A percentile compares a stretch with the other conserved stretches of the same genome.
Evolutionary conservation across 2,329 filamentous ascomycete species (phyloP).

Genomic region (Chalara sp.): DNA sequence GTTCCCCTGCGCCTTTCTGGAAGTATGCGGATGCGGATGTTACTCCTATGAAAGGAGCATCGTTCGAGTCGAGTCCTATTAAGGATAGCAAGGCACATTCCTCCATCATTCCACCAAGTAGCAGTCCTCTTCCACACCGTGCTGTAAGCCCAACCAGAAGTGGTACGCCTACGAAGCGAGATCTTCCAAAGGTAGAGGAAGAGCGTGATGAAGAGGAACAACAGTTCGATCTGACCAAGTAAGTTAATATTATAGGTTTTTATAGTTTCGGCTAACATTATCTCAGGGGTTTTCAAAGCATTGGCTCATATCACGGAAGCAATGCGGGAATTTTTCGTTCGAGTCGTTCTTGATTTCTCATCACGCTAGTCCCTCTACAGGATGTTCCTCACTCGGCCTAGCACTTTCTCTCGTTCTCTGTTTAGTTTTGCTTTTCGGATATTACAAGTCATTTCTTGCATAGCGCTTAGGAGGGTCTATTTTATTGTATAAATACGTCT

Average conservation of each 20-base stretch:
- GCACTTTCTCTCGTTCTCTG: no score
- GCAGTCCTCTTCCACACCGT: constrained; percentile 43
- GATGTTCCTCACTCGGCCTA: no score
- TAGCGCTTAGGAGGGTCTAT: no score
- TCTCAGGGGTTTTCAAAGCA: constrained; percentile 52
- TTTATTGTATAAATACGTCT: no score
- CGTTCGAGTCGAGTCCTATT: constrained; percentile 52
- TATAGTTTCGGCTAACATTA: constrained; percentile 21
- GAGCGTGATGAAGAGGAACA: constrained; percentile 22
- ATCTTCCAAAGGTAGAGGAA: constrained; percentile 18
- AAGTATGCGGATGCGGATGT: constrained; percentile 73
- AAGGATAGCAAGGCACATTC: constrained; percentile 34
- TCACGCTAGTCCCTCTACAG: no score
- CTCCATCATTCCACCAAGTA: constrained; percentile 38
- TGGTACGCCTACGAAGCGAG: constrained; percentile 11
- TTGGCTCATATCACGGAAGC: constrained; percentile 44
- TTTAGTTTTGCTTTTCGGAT: no score
- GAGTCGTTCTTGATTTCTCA: neutral
- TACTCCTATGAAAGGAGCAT: constrained; percentile 53
- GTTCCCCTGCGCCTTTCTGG: constrained; percentile 82
- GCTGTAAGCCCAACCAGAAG: constrained; percentile 22
- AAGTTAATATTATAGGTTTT: constrained; percentile 1
- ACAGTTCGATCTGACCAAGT: constrained; percentile 27
- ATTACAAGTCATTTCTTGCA: no score
- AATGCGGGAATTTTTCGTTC: neutral